These are phyloP conservation scores for Venustampulla echinocandica DNA, from an alignment of 495 filamentous ascomycete species.

Conservation along the genomic window DNA sequence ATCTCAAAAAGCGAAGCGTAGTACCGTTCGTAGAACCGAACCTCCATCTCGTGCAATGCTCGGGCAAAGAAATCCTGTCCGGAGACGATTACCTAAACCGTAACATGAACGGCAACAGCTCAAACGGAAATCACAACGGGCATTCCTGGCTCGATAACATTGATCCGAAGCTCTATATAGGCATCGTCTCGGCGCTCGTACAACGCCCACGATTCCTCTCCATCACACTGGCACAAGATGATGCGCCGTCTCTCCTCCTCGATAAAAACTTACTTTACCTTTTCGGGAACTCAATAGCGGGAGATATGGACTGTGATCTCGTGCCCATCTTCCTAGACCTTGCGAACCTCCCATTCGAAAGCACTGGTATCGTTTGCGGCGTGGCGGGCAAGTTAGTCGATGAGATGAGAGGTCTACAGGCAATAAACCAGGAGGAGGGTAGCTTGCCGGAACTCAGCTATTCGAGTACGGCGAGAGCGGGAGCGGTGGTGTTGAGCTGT, in stretches of 20 bases:
- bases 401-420: constrained; percentile 29
- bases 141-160: constrained; percentile 40
- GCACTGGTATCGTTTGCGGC: constrained; percentile 88
- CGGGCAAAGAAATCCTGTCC: constrained; percentile 40
- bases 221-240: constrained; percentile 73
- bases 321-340: constrained; percentile 89
- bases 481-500: constrained; percentile 77
- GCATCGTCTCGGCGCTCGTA: constrained; percentile 59
- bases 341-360: constrained; percentile 70
- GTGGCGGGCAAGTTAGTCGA: constrained; percentile 72
- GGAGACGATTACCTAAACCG: too few species aligned
- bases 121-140: constrained; percentile 24
- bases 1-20: constrained; percentile 64
- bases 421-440: constrained; percentile 18
- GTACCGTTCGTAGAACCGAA: constrained; percentile 57
- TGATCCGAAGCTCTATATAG: constrained; percentile 57
- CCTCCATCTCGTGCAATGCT: constrained; percentile 76
- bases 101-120: constrained; percentile 17
- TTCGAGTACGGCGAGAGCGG: constrained; percentile 78
- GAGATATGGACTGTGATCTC: constrained; percentile 69
- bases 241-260: constrained; percentile 75
- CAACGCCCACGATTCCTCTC: constrained; percentile 73
- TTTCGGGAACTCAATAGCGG: constrained; percentile 63
- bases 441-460: constrained; percentile 77
- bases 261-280: constrained; percentile 62